phyloP scores from a whole-genome alignment of 1,284 basidiomycete genomes.

The Ustilago hordei region DNA sequence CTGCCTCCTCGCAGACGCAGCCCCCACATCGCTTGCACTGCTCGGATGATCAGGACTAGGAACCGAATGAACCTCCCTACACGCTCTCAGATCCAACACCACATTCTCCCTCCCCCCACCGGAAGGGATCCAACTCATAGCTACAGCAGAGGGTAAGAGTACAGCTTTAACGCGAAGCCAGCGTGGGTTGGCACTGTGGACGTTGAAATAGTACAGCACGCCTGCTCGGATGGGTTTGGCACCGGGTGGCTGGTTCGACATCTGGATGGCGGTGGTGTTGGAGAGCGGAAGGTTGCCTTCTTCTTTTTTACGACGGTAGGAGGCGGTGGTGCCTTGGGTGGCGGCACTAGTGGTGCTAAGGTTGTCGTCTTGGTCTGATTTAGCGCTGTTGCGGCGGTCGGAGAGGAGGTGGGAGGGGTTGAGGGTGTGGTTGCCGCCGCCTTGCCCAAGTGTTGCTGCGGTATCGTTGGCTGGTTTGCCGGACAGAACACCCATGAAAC shows the following conservation, averaged over 20 bases:
- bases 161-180: constrained; percentile 61
- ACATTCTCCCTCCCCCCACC: constrained; percentile 62
- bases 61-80: constrained; percentile 62
- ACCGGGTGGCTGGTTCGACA: constrained; percentile 35
- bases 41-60: constrained; percentile 58
- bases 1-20: constrained; percentile 46
- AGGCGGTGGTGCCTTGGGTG: constrained; percentile 53
- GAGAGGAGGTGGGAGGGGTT: constrained; percentile 20
- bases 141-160: constrained; percentile 53
- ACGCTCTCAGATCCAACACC: constrained; percentile 56
- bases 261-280: constrained; percentile 37
- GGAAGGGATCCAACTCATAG: constrained; percentile 63
- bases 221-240: constrained; percentile 51
- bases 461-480: constrained; percentile 17
- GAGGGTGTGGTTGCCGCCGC: constrained; percentile 7
- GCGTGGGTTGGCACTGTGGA: constrained; percentile 48
- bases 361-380: constrained; percentile 43
- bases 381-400: constrained; percentile 33
- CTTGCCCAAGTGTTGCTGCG: constrained; percentile 4
- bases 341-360: constrained; percentile 38
- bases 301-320: constrained; percentile 47
- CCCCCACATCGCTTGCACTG: constrained; percentile 50
- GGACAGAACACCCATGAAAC: constrained; percentile 42
- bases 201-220: constrained; percentile 60
- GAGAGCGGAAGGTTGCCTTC: constrained; percentile 45